phyloP scores from a whole-genome alignment of 1,284 basidiomycete genomes.

The Pseudozyma hubeiensis region DNA sequence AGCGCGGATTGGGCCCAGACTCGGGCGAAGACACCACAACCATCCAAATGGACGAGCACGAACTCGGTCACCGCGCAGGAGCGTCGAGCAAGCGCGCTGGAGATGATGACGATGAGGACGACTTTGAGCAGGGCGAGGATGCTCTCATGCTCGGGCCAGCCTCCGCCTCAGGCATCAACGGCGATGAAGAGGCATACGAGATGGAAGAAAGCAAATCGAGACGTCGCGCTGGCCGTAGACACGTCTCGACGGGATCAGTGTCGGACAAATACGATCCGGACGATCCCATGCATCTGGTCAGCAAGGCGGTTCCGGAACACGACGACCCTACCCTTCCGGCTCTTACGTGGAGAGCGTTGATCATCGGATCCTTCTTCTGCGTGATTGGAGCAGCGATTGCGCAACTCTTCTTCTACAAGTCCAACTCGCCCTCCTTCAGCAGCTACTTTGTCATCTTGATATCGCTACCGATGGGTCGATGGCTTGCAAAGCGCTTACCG shows the following conservation, averaged over 20 bases:
- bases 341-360: conserved; percentile 71
- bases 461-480: conserved; percentile 71
- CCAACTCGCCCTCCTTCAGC: conserved; percentile 71
- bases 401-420: conserved; percentile 67
- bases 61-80: conserved; percentile 11
- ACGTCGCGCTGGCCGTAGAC: conserved; percentile 16
- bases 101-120: conserved; percentile 26
- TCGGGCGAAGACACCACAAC: conserved; percentile 43
- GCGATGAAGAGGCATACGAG: conserved; percentile 38
- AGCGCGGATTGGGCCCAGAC: conserved; percentile 26
- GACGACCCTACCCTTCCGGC: conserved; percentile 73
- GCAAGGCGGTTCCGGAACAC: conserved; percentile 71
- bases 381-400: conserved; percentile 71
- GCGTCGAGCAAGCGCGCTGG: conserved; percentile 13
- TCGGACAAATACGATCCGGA: conserved; percentile 57
- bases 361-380: conserved; percentile 73
- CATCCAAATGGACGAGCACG: conserved; percentile 40
- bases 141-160: conserved; percentile 53
- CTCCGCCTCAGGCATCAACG: conserved; percentile 6
- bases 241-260: conserved; percentile 33
- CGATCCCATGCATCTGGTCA: conserved; percentile 58
- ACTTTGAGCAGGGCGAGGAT: conserved; percentile 34
- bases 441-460: conserved; percentile 73
- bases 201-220: conserved; percentile 19
- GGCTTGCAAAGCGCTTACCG: conserved; percentile 65